Percentiles rank a stretch among this genome's conserved stretches.
phyloP scores from a whole-genome alignment of 1,284 basidiomycete genomes.

The Veloboletus limbatus region DNA sequence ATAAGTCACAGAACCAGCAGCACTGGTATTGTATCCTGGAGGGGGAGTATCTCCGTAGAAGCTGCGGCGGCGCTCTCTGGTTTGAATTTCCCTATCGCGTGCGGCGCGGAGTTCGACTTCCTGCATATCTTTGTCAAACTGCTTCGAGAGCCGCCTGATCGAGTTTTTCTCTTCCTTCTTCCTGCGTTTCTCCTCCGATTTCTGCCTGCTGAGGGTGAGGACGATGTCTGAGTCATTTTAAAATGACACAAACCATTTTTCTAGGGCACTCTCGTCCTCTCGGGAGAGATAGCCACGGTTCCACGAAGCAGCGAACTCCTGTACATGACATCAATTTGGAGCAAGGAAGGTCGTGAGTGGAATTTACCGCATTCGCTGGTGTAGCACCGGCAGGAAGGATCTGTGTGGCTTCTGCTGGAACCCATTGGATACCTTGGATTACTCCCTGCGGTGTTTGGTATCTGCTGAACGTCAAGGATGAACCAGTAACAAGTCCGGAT shows the following conservation, averaged over 20 bases:
- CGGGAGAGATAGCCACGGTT: conserved; percentile 40
- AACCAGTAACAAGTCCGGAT: conserved; percentile 1
- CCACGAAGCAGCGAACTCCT: conserved; percentile 63
- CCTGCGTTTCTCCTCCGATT: conserved; percentile 54
- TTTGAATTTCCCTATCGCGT: conserved; percentile 50
- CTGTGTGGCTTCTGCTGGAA: conserved; percentile 63
- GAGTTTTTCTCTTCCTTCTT: conserved; percentile 56
- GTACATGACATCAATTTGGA: conserved; percentile 6
- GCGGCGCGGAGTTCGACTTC: conserved; percentile 53
- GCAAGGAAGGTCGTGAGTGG: neutral
- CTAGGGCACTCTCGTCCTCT: conserved; percentile 42
- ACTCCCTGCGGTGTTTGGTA: conserved; percentile 68
- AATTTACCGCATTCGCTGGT: conserved; percentile 53
- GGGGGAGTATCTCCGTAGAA: conserved; percentile 34
- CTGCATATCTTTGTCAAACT: conserved; percentile 42
- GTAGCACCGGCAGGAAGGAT: conserved; percentile 56
- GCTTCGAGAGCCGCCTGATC: conserved; percentile 48
- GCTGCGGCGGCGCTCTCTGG: conserved; percentile 34
- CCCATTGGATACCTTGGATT: conserved; percentile 72
- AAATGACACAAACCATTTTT: conserved; percentile 47
- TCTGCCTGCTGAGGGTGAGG: conserved; percentile 44
- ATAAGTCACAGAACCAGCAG: conserved; percentile 22
- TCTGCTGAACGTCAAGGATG: conserved; percentile 38
- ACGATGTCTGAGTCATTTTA: neutral
- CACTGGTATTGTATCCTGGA: conserved; percentile 15